These are phyloP conservation scores for Aquilaria yunnanensis DNA, from an alignment of 345 rosid genomes.

Conservation along the genomic window DNA sequence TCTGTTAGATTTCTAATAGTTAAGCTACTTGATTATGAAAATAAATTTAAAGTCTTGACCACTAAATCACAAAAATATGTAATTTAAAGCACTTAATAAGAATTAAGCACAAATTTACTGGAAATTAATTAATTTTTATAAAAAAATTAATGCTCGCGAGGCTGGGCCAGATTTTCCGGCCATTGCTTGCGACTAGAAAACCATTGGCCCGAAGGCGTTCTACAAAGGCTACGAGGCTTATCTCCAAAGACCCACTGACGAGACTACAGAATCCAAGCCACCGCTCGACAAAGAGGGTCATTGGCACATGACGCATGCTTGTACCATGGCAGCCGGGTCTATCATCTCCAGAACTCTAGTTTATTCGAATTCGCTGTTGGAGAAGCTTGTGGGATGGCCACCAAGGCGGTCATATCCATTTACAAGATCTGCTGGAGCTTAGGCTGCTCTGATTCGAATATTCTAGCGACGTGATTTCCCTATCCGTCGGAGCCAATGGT, in stretches of 20 bases:
- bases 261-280: conserved; percentile 45
- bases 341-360: conserved; percentile 49
- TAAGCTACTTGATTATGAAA: too few relatives aligned
- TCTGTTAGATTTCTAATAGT: too few relatives aligned
- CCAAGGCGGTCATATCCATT: conserved; percentile 69
- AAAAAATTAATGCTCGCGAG: conserved; percentile 29
- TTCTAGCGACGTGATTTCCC: conserved; percentile 80
- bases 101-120: too few relatives aligned
- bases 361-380: conserved; percentile 55
- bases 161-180: conserved; percentile 53
- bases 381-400: conserved; percentile 86
- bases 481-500: conserved; percentile 74
- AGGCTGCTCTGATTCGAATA: conserved; percentile 86
- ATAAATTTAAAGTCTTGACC: too few relatives aligned
- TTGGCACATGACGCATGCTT: conserved; percentile 72
- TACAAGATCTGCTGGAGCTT: conserved; percentile 81
- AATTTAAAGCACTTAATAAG: too few relatives aligned
- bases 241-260: conserved; percentile 26
- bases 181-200: conserved; percentile 55
- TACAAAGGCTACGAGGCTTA: conserved; percentile 47
- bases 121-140: too few relatives aligned
- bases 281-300: conserved; percentile 73
- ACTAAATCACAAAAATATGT: too few relatives aligned
- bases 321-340: conserved; percentile 83
- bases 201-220: conserved; percentile 77